phyloP scores from a whole-genome alignment of 2,329 filamentous ascomycete species.

The Ophiognomonia clavigignenti-juglandacearum region DNA sequence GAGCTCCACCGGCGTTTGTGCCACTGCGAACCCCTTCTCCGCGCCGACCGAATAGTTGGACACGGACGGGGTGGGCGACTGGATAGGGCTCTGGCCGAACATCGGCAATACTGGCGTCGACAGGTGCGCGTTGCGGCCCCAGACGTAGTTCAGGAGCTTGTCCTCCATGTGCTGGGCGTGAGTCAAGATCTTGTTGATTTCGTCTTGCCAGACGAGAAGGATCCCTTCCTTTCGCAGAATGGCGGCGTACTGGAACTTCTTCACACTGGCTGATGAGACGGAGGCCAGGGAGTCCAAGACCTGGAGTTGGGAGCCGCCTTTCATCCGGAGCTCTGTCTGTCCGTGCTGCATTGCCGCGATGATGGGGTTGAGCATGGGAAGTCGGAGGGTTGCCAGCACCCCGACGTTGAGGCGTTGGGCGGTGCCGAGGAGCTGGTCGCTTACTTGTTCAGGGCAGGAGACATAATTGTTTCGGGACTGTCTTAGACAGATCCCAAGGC shows the following conservation, averaged over 20 bases:
- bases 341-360: constrained; percentile 33
- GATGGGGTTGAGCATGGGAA: constrained; percentile 40
- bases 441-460: constrained; percentile 33
- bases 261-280: constrained; percentile 32
- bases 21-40: constrained; percentile 17
- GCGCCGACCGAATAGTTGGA: constrained; percentile 15
- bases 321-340: constrained; percentile 37
- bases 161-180: constrained; percentile 31
- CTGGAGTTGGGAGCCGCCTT: constrained; percentile 38
- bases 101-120: constrained; percentile 9
- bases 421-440: constrained; percentile 33
- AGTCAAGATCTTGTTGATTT: constrained; percentile 33
- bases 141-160: constrained; percentile 28
- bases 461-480: constrained; percentile 35
- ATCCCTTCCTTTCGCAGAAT: constrained; percentile 36
- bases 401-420: constrained; percentile 39
- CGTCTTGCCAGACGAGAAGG: constrained; percentile 39
- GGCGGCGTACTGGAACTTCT: constrained; percentile 38
- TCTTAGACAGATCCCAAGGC: constrained; percentile 32
- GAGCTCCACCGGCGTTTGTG: constrained; percentile 7
- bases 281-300: constrained; percentile 37
- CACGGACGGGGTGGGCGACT: constrained; percentile 16
- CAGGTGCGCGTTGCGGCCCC: constrained; percentile 18
- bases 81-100: constrained; percentile 14
- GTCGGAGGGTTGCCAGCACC: constrained; percentile 45